A percentile compares a stretch with the other conserved stretches of the same genome.
Conservation (phyloP, 2,329 filamentous ascomycete species). For the Purpureocillium takamizusanense region DNA sequence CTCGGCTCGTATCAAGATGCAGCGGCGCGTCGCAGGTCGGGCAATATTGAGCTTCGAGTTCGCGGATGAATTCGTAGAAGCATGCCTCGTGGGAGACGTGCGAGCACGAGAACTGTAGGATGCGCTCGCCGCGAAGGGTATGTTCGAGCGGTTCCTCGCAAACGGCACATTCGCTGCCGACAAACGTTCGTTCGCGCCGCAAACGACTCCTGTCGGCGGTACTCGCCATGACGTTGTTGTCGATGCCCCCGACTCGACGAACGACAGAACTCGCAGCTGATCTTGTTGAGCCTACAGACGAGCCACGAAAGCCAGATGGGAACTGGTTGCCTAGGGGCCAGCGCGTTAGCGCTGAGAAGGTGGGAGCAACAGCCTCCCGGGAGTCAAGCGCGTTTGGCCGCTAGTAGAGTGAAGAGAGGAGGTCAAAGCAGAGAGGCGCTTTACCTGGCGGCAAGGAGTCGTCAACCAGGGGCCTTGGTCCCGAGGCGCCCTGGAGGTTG, state of each 20-base stretch:
- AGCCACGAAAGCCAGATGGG: constrained; percentile 16
- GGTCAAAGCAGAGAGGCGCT: constrained; percentile 19
- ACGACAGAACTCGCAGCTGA: constrained; percentile 21
- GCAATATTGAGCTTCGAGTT: constrained; percentile 89
- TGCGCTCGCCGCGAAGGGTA: constrained; percentile 84
- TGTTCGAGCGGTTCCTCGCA: constrained; percentile 96
- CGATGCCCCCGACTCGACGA: constrained; percentile 25
- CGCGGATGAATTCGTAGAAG: constrained; percentile 97
- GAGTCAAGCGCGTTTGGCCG: not conserved
- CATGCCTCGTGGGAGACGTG: constrained; percentile 97
- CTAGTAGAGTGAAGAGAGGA: not conserved
- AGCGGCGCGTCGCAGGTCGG: constrained; percentile 88
- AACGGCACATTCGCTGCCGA: constrained; percentile 88
- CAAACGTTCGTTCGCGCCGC: constrained; percentile 86
- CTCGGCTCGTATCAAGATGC: constrained; percentile 83
- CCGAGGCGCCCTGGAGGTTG: constrained; percentile 14
- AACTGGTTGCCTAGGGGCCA: constrained; percentile 13
- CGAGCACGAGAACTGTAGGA: constrained; percentile 91
- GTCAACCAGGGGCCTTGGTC: constrained; percentile 18
- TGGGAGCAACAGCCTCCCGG: too few species aligned
- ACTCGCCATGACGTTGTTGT: constrained; percentile 35
- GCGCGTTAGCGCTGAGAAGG: too few species aligned
- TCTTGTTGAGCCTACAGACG: constrained; percentile 22
- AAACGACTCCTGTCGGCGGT: constrained; percentile 64
- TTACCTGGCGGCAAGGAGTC: constrained; percentile 29